Evolutionary conservation across 2,329 filamentous ascomycete species (phyloP).

Genomic region (Aspergillaceae sp.): DNA sequence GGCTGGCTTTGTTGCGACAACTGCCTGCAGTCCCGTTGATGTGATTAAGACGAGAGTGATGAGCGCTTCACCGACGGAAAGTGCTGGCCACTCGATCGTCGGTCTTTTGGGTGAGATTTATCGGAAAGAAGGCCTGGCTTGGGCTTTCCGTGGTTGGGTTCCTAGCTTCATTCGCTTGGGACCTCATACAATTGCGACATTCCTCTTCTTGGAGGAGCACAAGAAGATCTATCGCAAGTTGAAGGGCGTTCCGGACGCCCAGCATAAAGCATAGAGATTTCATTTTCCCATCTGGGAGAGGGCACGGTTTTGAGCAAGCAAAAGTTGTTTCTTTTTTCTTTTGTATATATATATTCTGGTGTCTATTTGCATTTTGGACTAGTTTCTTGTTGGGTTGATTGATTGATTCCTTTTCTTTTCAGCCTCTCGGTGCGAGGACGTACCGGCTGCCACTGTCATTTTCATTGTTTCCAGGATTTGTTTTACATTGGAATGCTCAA

Average conservation of each 20-base stretch:
- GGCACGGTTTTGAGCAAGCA: not conserved
- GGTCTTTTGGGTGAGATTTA: conserved; percentile 46
- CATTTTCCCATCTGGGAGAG: not conserved
- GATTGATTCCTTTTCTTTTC: conserved; percentile 1
- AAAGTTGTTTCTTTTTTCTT: conserved; percentile 4
- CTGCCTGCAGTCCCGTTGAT: conserved; percentile 58
- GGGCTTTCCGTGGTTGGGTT: conserved; percentile 61
- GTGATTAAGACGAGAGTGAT: conserved; percentile 61
- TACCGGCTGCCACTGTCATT: not conserved
- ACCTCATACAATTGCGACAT: conserved; percentile 58
- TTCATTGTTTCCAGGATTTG: conserved; percentile 4
- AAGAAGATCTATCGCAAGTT: conserved; percentile 52
- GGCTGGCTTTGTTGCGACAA: conserved; percentile 59
- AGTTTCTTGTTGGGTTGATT: not conserved
- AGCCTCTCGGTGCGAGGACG: not conserved
- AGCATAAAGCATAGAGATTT: conserved; percentile 42
- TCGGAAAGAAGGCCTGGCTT: conserved; percentile 49
- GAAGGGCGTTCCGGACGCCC: conserved; percentile 33
- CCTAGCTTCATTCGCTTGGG: conserved; percentile 59
- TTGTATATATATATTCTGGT: conserved; percentile 1
- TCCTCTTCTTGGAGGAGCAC: conserved; percentile 59
- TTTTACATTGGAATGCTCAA: not conserved
- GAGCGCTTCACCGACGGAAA: conserved; percentile 42
- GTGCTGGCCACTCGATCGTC: conserved; percentile 38
- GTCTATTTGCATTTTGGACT: not conserved